Evolutionary conservation across 331 rosid species (phyloP).

Genomic region (Malus hybrid): DNA sequence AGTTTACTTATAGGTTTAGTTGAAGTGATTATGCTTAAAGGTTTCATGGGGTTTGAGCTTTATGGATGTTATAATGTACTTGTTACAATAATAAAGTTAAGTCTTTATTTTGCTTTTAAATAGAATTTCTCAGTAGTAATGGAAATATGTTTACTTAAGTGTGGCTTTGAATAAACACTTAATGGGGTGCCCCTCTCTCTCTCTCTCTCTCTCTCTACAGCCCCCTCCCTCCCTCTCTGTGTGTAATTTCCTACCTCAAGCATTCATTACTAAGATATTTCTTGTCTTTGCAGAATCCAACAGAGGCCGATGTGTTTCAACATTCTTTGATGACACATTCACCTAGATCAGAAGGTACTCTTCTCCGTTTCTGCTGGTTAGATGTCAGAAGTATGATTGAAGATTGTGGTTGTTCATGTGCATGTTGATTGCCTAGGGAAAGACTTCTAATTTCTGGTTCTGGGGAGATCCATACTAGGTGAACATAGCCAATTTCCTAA

Average conservation of each 20-base stretch:
- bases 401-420: background rate
- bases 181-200: background rate
- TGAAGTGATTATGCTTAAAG: background rate
- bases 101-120: background rate
- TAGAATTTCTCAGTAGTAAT: background rate
- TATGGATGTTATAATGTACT: background rate
- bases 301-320: slow-evolving; percentile 16
- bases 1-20: background rate
- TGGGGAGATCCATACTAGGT: background rate
- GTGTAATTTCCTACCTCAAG: background rate
- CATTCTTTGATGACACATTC: slow-evolving; percentile 7
- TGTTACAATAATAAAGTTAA: background rate
- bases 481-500: background rate
- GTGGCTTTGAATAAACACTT: background rate
- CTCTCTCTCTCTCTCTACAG: background rate
- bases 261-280: background rate
- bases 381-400: background rate
- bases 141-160: background rate
- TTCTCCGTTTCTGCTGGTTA: background rate
- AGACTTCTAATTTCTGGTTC: background rate
- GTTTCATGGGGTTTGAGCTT: background rate
- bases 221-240: background rate
- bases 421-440: background rate
- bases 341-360: slow-evolving; percentile 44
- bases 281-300: slow-evolving; percentile 39